Conservation (phyloP, 805 yeast genomes). For the Helenozyma rhizophorensis region DNA sequence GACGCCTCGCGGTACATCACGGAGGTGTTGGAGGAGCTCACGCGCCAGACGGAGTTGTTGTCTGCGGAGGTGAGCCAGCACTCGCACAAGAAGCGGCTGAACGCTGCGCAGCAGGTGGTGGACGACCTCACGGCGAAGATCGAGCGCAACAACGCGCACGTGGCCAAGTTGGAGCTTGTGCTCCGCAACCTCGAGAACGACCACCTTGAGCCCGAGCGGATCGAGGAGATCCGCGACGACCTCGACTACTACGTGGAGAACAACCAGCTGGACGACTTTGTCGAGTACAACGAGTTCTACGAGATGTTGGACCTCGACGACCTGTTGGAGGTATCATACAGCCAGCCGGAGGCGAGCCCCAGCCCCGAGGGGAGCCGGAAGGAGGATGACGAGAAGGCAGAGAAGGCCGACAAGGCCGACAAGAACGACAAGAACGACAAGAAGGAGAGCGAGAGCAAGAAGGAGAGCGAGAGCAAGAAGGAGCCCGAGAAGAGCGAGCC, state of each 20-base stretch:
- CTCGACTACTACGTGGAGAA: slow-evolving; percentile 90
- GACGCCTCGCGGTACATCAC: slow-evolving; percentile 70
- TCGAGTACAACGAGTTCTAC: slow-evolving; percentile 89
- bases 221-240: slow-evolving; percentile 79
- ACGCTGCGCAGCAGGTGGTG: slow-evolving; percentile 54
- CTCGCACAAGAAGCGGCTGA: slow-evolving; percentile 46
- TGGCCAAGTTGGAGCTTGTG: slow-evolving; percentile 70
- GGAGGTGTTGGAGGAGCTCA: slow-evolving; percentile 71
- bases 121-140: slow-evolving; percentile 58
- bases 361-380: neutral
- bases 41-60: slow-evolving; percentile 71
- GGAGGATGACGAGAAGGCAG: neutral
- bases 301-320: slow-evolving; percentile 77
- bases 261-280: slow-evolving; percentile 87
- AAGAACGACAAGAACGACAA: neutral
- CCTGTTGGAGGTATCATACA: slow-evolving; percentile 5
- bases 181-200: slow-evolving; percentile 70
- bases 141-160: slow-evolving; percentile 77
- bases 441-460: neutral
- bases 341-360: neutral
- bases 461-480: slow-evolving; percentile 1
- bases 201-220: slow-evolving; percentile 69
- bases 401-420: neutral
- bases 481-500: neutral
- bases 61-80: slow-evolving; percentile 58